phyloP scores from a whole-genome alignment of 371 early-diverging fungal genomes.

The Rhizomucor pusillus region DNA sequence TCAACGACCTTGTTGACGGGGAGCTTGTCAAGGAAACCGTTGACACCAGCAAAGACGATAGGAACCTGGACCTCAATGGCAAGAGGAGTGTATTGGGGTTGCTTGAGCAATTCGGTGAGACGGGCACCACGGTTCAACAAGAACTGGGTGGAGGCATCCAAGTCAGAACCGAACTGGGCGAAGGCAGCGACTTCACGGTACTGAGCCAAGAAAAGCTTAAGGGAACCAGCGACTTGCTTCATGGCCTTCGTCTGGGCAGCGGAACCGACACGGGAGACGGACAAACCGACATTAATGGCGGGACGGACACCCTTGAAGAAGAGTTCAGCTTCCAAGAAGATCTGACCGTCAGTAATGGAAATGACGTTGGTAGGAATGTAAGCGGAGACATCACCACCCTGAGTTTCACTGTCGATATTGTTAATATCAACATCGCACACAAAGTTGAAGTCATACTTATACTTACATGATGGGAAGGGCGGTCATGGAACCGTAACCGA shows the following conservation, averaged over 20 bases:
- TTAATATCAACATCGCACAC: not conserved
- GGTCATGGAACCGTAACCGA: slow-evolving; percentile 90
- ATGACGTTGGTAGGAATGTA: slow-evolving; percentile 98
- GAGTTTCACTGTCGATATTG: slow-evolving; percentile 84
- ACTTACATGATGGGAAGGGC: slow-evolving; percentile 84
- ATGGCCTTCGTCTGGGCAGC: slow-evolving; percentile 98
- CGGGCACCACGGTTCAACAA: slow-evolving; percentile 96
- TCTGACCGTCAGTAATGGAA: slow-evolving; percentile 94
- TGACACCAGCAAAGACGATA: slow-evolving; percentile 92
- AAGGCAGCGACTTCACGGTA: slow-evolving; percentile 98
- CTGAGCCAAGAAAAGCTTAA: slow-evolving; percentile 97
- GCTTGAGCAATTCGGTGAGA: slow-evolving; percentile 93
- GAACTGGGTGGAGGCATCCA: slow-evolving; percentile 97
- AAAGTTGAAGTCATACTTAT: not conserved
- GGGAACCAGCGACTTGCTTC: slow-evolving; percentile 97
- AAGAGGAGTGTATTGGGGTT: slow-evolving; percentile 90
- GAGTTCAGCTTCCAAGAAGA: slow-evolving; percentile 93
- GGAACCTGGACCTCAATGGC: slow-evolving; percentile 92
- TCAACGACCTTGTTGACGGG: slow-evolving; percentile 83
- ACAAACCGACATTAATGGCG: slow-evolving; percentile 97
- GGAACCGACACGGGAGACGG: slow-evolving; percentile 97
- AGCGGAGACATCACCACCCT: slow-evolving; percentile 98
- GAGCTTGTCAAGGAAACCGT: slow-evolving; percentile 96
- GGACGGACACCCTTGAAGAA: slow-evolving; percentile 98
- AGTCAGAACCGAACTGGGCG: slow-evolving; percentile 97